These are phyloP conservation scores for Bodo saltans DNA, from an alignment of 78 protist genomes.

Conservation along the genomic window DNA sequence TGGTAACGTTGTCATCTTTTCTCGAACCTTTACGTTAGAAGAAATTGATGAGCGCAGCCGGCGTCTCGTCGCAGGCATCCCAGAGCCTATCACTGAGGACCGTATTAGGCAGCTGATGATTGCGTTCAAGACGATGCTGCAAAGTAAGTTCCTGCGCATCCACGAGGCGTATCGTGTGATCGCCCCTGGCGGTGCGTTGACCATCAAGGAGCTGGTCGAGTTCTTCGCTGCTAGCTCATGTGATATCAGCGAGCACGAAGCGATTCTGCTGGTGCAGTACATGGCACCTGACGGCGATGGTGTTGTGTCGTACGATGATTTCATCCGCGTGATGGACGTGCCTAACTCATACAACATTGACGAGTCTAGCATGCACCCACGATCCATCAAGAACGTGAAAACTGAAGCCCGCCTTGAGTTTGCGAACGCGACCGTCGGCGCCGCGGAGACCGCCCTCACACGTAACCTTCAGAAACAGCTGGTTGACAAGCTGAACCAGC, in stretches of 20 bases:
- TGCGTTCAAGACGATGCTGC: neutral
- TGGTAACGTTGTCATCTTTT: neutral
- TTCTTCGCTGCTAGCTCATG: neutral
- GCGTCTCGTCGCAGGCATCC: neutral
- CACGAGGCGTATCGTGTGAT: neutral
- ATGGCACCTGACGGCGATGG: constrained; percentile 8
- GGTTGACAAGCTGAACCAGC: neutral
- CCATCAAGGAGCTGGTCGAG: neutral
- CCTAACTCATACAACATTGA: neutral
- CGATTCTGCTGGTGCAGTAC: neutral
- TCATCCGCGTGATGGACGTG: constrained; percentile 15
- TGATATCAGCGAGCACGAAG: neutral
- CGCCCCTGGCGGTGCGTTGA: neutral
- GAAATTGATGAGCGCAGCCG: constrained; percentile 30
- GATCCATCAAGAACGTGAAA: neutral
- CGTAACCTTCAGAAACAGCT: neutral
- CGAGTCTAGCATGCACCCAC: neutral
- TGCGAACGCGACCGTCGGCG: neutral
- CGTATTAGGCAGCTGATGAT: neutral
- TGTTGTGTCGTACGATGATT: neutral
- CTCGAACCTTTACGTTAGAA: neutral
- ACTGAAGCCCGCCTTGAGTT: neutral
- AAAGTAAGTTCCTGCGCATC: neutral
- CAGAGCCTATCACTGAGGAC: neutral
- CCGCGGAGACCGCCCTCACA: neutral